Conservation (phyloP, 2,329 filamentous ascomycete species). For the Sporothrix mexicana region DNA sequence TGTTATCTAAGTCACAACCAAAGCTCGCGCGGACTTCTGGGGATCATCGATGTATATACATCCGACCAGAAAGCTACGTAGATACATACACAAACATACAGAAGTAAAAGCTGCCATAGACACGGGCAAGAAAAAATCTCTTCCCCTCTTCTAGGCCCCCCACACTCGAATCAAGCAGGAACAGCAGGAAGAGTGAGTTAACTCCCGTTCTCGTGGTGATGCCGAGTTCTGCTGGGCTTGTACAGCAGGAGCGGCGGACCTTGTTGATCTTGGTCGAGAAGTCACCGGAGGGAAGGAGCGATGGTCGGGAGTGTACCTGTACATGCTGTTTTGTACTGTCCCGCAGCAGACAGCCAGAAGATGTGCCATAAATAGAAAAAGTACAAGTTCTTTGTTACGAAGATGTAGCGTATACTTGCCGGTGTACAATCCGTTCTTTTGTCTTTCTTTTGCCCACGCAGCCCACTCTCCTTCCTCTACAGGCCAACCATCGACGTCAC, state of each 20-base stretch:
- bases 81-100: neutral
- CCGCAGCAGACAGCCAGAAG: neutral
- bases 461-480: neutral
- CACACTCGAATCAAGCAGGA: constrained; percentile 18
- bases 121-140: constrained; percentile 24
- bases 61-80: neutral
- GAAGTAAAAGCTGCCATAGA: neutral
- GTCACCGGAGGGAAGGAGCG: constrained; percentile 2
- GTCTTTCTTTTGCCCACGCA: neutral
- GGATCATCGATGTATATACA: constrained; percentile 22
- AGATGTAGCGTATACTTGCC: neutral
- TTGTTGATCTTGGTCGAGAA: constrained; percentile 8
- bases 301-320: neutral
- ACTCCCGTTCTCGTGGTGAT: constrained; percentile 11
- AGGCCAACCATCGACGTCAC: constrained; percentile 20
- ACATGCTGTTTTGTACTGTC: neutral
- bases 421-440: neutral
- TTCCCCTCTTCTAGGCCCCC: constrained; percentile 13
- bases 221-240: neutral
- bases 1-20: neutral
- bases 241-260: constrained; percentile 18
- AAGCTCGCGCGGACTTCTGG: neutral
- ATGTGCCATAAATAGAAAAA: neutral
- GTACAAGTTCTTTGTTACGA: neutral
- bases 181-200: constrained; percentile 1